Evolutionary conservation across 169 alveolate species (phyloP), one percentile per base, ranked within the genome.

Genomic region (Theileria equi): DNA sequence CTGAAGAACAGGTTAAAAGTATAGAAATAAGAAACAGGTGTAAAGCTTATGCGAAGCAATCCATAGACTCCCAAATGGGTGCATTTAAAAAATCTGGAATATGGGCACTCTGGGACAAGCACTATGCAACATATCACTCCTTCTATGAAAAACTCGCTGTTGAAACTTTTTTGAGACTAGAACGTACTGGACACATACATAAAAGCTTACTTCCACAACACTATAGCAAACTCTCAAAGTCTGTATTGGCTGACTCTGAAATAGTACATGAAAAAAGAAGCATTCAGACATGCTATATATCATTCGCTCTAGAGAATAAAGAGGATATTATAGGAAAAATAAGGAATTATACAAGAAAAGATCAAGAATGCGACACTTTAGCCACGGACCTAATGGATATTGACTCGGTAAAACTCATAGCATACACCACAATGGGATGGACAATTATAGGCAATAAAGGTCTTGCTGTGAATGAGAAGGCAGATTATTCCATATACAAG

Each of bases 371-470:
- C 13, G n/a, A n/a, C n/a, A n/a, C n/a, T n/a, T n/a, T n/a, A n/a
- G n/a, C n/a, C n/a, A n/a, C n/a, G n/a, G 32, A 40, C 7, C 61
- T 53, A 11, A 44, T 64, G 55, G 79, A 59, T 19, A 34, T 74
- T 32, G 65, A 32, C 25, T 70, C 41, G 50, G 63, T 74, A 4
- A 19, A 55, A 53, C 36, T 89, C 36, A 80, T 79, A 29, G 66
- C 83, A 25, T 89, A 89, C 89, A 84, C 94, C 6, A 85, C 90
- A 32, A 58, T 77, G 26, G 89, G 90, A 7, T 89, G 86, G 81
- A 89, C 94, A 6, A 44, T 89, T 29, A 90, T 89, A 6, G 91
- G 89, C 3, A 89, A 84, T 61, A 60, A 83, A 19, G 93, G 90
- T 6, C 44, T 79, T 36, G 80, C 80, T 17, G 62, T 85, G 35